phyloP scores from a whole-genome alignment of 495 filamentous ascomycete species.

The Saxophila tyrrhenica region DNA sequence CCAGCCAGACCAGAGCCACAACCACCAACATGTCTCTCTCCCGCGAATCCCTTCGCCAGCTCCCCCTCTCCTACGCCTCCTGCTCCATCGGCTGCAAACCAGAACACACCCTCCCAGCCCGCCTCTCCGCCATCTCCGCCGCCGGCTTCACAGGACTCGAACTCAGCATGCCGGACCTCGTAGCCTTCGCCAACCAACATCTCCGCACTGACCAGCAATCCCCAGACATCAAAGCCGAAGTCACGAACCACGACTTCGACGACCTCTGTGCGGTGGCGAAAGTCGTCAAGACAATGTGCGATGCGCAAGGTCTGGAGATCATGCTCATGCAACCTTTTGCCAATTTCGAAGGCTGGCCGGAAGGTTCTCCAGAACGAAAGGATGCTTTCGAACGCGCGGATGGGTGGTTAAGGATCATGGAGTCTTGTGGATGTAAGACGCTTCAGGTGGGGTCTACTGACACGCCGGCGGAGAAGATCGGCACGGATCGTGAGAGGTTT shows the following conservation, averaged over 20 bases:
- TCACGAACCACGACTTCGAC: conserved; percentile 47
- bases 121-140: conserved; percentile 44
- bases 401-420: conserved; percentile 66
- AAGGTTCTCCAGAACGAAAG: conserved; percentile 43
- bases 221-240: conserved; percentile 23
- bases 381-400: conserved; percentile 55
- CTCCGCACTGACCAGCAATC: conserved; percentile 24
- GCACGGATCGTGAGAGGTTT: conserved; percentile 36
- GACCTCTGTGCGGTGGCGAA: conserved; percentile 39
- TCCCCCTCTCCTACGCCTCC: conserved; percentile 54
- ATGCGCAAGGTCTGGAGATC: conserved; percentile 43
- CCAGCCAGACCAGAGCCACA: not conserved
- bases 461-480: conserved; percentile 38
- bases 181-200: conserved; percentile 45
- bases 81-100: conserved; percentile 48
- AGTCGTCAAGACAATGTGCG: conserved; percentile 43
- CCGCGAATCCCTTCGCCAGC: conserved; percentile 28
- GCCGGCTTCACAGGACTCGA: conserved; percentile 52
- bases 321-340: conserved; percentile 71
- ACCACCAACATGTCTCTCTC: not conserved
- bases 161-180: conserved; percentile 65
- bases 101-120: conserved; percentile 40
- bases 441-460: conserved; percentile 73
- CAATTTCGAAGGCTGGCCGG: conserved; percentile 70
- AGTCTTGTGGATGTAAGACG: conserved; percentile 56